A percentile compares a stretch with the other conserved stretches of the same genome.
Conservation (phyloP, 2,329 filamentous ascomycete genomes). For the Scedosporium apiospermum region DNA sequence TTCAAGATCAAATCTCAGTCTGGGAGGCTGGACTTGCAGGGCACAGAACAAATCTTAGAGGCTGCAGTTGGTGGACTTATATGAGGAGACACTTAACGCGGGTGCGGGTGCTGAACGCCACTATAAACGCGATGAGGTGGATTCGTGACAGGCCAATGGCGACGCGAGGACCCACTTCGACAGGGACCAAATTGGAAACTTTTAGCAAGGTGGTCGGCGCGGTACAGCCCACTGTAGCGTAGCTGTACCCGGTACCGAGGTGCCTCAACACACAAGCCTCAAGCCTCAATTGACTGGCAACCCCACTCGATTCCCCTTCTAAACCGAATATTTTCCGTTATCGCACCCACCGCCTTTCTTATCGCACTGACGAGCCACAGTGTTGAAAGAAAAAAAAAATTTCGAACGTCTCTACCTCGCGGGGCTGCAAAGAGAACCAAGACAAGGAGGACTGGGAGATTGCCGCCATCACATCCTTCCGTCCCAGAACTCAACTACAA, state of each 20-base stretch:
- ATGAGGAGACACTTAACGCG: slow-evolving; percentile 6
- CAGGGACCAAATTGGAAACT: not conserved
- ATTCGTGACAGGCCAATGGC: slow-evolving; percentile 1
- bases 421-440: slow-evolving; percentile 1
- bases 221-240: not conserved
- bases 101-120: not conserved
- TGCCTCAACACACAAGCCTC: not conserved
- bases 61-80: not conserved
- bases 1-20: not conserved
- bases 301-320: not conserved
- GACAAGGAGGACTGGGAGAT: not conserved
- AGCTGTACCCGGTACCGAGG: not conserved
- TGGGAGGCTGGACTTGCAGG: not conserved
- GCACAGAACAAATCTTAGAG: not conserved
- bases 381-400: slow-evolving; percentile 6
- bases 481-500: not conserved
- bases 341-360: slow-evolving; percentile 5
- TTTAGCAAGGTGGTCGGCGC: not conserved
- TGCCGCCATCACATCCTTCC: not conserved
- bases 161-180: not conserved
- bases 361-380: not conserved
- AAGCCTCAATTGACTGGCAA: not conserved
- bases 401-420: not conserved
- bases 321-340: slow-evolving; percentile 5
- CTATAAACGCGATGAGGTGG: slow-evolving; percentile 1